Evolutionary conservation across 306 rosid genomes (phyloP).

Genomic region (Casuarina glauca): DNA sequence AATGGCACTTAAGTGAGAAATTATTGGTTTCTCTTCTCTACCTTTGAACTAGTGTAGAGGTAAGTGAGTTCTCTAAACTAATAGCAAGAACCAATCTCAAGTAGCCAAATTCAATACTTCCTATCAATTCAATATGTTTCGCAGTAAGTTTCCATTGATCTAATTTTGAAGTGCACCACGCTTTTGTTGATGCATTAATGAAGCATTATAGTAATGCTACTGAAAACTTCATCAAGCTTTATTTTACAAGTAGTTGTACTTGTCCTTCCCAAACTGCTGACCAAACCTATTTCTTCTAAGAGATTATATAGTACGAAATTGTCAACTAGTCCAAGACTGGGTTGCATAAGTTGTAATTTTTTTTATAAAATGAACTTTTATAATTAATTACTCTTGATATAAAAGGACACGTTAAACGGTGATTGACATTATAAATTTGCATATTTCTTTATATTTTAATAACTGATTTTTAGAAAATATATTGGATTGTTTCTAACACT

Average conservation of each 20-base stretch:
- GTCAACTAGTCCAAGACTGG: constrained; percentile 90
- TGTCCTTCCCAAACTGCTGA: constrained; percentile 98
- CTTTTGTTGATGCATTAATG: constrained; percentile 54
- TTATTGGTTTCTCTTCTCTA: constrained; percentile 99
- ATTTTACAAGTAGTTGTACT: constrained; percentile 49
- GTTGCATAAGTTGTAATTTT: constrained; percentile 45
- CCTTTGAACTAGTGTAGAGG: constrained; percentile 94
- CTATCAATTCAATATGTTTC: constrained; percentile 76
- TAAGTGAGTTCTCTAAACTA: constrained; percentile 94
- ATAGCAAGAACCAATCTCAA: constrained; percentile 91
- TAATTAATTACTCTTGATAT: no score
- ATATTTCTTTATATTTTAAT: no score
- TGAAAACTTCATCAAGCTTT: constrained; percentile 15
- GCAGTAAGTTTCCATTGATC: constrained; percentile 88
- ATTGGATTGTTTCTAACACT: no score
- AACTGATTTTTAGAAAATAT: no score
- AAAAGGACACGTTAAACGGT: no score
- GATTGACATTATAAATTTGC: no score
- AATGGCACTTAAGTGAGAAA: constrained; percentile 73
- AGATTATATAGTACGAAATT: constrained; percentile 84
- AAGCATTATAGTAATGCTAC: constrained; percentile 16
- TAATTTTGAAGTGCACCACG: constrained; percentile 97
- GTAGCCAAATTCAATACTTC: constrained; percentile 83
- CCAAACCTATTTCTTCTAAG: constrained; percentile 88
- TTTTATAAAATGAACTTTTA: no score